Evolutionary conservation across 345 rosid genomes (phyloP).

Genomic region (Chamaenerion angustifolium): DNA sequence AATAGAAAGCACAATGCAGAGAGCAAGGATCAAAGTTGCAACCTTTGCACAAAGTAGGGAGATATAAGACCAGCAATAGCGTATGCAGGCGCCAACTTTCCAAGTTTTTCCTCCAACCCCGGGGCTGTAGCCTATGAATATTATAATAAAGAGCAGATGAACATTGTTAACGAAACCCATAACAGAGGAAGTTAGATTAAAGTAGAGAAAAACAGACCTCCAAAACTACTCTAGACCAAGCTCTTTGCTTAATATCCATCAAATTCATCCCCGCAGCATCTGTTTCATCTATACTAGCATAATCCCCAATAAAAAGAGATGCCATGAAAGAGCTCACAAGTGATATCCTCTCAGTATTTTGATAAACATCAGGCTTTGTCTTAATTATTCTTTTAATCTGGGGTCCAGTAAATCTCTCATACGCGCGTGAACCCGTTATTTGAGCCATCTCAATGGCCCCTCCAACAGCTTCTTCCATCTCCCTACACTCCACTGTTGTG

Average conservation of each 20-base stretch:
- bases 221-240: constrained; percentile 51
- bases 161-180: neutral
- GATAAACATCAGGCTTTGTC: constrained; percentile 31
- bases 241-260: constrained; percentile 63
- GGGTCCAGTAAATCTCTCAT: constrained; percentile 83
- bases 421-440: constrained; percentile 66
- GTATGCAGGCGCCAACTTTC: constrained; percentile 80
- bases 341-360: constrained; percentile 67
- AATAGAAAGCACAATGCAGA: no score
- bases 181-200: neutral
- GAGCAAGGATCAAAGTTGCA: constrained; percentile 5
- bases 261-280: constrained; percentile 97
- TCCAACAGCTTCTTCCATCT: constrained; percentile 82
- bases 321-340: constrained; percentile 97
- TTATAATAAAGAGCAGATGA: constrained; percentile 1
- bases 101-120: constrained; percentile 70
- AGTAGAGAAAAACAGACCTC: constrained; percentile 32
- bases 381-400: constrained; percentile 62
- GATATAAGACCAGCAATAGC: constrained; percentile 72
- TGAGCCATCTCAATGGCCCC: constrained; percentile 65
- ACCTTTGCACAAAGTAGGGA: constrained; percentile 79
- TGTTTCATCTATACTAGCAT: constrained; percentile 74
- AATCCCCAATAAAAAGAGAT: constrained; percentile 50
- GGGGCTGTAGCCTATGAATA: constrained; percentile 69
- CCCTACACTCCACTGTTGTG: constrained; percentile 65